Evolutionary conservation across 257 asterid species (phyloP).

Genomic region (Solanum medicagineum): DNA sequence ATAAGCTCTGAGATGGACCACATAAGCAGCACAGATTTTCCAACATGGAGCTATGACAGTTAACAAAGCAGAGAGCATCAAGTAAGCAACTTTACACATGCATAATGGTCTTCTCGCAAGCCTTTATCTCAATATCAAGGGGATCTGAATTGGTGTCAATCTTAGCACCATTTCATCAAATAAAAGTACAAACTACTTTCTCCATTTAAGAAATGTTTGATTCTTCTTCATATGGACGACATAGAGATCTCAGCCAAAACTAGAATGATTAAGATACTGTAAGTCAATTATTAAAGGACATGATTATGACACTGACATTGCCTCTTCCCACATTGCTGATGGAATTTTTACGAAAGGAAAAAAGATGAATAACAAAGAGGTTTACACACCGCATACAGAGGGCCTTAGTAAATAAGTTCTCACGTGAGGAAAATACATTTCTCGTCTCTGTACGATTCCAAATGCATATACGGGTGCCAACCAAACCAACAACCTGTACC

Average conservation of each 20-base stretch:
- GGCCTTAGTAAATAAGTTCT: conserved; percentile 72
- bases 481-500: conserved; percentile 77
- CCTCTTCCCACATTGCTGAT: neutral
- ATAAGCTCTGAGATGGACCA: neutral
- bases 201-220: neutral
- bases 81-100: neutral
- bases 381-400: conserved; percentile 79
- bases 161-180: neutral
- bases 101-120: neutral
- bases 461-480: conserved; percentile 81
- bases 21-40: neutral
- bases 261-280: neutral
- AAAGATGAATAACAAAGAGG: conserved; percentile 1
- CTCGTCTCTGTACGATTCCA: conserved; percentile 76
- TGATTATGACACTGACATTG: neutral
- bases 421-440: conserved; percentile 72
- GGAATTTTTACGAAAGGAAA: neutral
- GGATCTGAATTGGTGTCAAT: neutral
- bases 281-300: neutral
- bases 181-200: neutral
- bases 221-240: neutral
- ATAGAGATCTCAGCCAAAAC: neutral
- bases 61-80: neutral
- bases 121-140: neutral
- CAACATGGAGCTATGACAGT: neutral